Evolutionary conservation across 2,329 filamentous ascomycete species (phyloP).

Genomic region (Xylaria sp.): DNA sequence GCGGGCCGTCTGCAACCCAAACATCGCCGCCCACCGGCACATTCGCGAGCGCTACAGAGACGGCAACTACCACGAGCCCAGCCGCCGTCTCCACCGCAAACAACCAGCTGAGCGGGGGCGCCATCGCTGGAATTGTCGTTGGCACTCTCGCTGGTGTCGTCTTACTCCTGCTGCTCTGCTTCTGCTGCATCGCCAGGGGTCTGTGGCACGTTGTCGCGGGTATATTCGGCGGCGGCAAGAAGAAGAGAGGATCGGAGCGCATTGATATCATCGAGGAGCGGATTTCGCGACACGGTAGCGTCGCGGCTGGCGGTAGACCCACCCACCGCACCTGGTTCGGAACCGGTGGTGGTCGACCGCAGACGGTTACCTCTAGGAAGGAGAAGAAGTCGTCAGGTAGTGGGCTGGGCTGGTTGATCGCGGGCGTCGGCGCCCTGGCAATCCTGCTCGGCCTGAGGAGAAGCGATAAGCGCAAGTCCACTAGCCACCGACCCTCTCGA

Average conservation of each 20-base stretch:
- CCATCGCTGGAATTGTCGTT: constrained; percentile 84
- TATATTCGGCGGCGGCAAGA: constrained; percentile 67
- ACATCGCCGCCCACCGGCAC: constrained; percentile 63
- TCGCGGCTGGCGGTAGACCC: constrained; percentile 58
- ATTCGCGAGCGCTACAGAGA: constrained; percentile 58
- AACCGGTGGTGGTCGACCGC: constrained; percentile 57
- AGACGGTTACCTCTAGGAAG: constrained; percentile 49
- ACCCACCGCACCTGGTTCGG: constrained; percentile 68
- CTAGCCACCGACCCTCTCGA: constrained; percentile 53
- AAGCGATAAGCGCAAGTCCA: constrained; percentile 58
- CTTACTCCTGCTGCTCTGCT: constrained; percentile 75
- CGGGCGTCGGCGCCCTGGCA: constrained; percentile 62
- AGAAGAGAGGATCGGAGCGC: constrained; percentile 60
- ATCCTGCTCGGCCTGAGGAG: constrained; percentile 64
- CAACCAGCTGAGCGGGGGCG: constrained; percentile 70
- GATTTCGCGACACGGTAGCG: constrained; percentile 61
- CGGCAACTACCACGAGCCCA: constrained; percentile 60
- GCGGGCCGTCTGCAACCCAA: constrained; percentile 60
- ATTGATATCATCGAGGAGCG: constrained; percentile 73
- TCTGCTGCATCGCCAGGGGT: constrained; percentile 75
- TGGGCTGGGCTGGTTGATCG: constrained; percentile 63
- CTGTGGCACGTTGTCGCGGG: constrained; percentile 69
- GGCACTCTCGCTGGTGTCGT: constrained; percentile 74
- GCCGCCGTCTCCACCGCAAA: constrained; percentile 55
- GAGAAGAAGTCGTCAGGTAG: constrained; percentile 65